Base-by-base conservation (phyloP, 441 rosid genomes). In the Populus trichocarpa region DNA sequence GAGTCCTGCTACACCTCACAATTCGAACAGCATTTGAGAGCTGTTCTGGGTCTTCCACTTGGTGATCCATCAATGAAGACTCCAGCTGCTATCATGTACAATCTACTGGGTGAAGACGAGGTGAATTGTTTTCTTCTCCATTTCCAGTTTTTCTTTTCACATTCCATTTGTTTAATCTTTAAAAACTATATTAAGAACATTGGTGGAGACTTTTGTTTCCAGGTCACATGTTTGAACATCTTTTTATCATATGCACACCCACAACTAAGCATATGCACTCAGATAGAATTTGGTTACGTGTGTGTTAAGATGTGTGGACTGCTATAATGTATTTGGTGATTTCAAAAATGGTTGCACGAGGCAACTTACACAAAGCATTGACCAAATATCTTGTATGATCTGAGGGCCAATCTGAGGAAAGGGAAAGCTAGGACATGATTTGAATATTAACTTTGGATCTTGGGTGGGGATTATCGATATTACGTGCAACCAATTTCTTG, bases 61-160 rank as follows among this genome's bases (percentile, higher is more conserved):
- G 98, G 99, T 72, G 98, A 96, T 88, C 90, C 99, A 5, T 96
- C 97, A 33, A 89, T 96, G 98, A 94, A 93, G 88, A 91, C 94
- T 81, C 94, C 97, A 3, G 92, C 94, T 67, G 91, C 98, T 81
- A 85, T 93, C 71, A 93, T 93, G 98, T 93, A 90, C 84, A 96
- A 92, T 83, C 73, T 94, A 80, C 88, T 94, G 36, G 98, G 98
- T 75, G 98, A 96, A 87, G 95, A 89, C 18, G 95, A 94, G 88
- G 99, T 94, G 61, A 75, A 67, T 66, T 74, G 66, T 42, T 46
- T 71, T 63, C 63, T 36, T 75, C 30, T 59, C 75, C 67, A 18
- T 28, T 8, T 33, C 35, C 40, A 71, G 5, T 9, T 69, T 35
- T 59, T 38, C n/a, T 3, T 70, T 46, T 72, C 12, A 20, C 57